Evolutionary conservation across 2,329 filamentous ascomycete genomes (phyloP).

Genomic region (Ceratocystis ficicola): DNA sequence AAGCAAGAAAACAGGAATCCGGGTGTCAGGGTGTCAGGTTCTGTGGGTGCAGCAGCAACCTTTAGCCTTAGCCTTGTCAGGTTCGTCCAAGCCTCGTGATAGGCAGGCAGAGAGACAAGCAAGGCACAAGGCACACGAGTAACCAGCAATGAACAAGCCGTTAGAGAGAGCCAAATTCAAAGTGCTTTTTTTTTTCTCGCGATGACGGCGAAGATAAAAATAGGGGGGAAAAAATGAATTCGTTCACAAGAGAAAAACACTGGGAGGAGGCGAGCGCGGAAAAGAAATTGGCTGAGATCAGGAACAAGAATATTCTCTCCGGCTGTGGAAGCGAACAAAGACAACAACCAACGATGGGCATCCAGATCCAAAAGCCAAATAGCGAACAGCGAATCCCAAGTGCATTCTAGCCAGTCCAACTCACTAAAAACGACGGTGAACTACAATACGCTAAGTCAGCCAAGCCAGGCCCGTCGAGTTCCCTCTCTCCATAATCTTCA

Average conservation of each 20-base stretch:
- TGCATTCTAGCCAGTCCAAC: not conserved
- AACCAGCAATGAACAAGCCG: not conserved
- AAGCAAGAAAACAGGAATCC: not conserved
- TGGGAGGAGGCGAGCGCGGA: not conserved
- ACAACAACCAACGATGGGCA: constrained; percentile 7
- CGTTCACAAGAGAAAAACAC: not conserved
- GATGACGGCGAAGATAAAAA: not conserved
- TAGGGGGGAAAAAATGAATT: not conserved
- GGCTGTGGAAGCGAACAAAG: constrained; percentile 8
- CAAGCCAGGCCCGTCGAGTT: not conserved
- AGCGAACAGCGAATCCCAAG: too few relatives aligned
- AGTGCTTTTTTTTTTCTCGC: not conserved
- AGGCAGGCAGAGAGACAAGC: not conserved
- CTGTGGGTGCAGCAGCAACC: constrained; percentile 5
- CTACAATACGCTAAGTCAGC: constrained; percentile 2
- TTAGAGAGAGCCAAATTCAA: not conserved
- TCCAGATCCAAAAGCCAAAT: not conserved
- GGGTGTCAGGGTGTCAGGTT: constrained; percentile 1
- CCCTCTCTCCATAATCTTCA: not conserved
- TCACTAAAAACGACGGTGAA: not conserved
- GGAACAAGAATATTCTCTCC: constrained; percentile 10
- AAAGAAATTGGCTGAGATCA: constrained; percentile 4
- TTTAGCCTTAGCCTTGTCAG: not conserved
- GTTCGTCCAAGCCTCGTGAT: constrained; percentile 12
- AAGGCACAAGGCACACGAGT: constrained; percentile 5